phyloP scores from a whole-genome alignment of 768 basidiomycete species.

The button mushroom (Agaricus bisporus) region DNA sequence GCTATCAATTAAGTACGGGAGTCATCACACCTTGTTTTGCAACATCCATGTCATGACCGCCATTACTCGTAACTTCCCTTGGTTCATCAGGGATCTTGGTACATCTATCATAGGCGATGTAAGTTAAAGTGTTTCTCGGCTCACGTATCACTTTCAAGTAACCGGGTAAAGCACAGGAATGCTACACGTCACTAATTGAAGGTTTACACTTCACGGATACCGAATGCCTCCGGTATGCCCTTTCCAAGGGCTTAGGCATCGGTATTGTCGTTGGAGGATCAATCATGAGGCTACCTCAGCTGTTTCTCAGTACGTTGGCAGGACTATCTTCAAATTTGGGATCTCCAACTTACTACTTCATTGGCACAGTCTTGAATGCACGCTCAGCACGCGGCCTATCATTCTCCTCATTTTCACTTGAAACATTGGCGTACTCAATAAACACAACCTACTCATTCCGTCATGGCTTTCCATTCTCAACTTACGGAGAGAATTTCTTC shows the following conservation, averaged over 20 bases:
- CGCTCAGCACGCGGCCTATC: conserved; percentile 84
- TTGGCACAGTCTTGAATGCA: conserved; percentile 52
- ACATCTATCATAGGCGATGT: conserved; percentile 80
- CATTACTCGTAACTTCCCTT: conserved; percentile 81
- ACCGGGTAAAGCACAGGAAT: conserved; percentile 48
- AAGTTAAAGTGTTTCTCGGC: conserved; percentile 14
- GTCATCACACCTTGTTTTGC: background rate
- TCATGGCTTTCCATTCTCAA: conserved; percentile 92
- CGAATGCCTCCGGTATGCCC: conserved; percentile 81
- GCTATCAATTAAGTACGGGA: background rate
- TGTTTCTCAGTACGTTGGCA: conserved; percentile 60
- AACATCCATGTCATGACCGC: conserved; percentile 51
- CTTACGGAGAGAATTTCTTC: conserved; percentile 96
- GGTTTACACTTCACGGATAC: conserved; percentile 74
- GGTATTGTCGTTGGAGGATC: conserved; percentile 89
- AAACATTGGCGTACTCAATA: conserved; percentile 87
- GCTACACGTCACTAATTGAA: conserved; percentile 84
- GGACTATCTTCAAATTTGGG: background rate
- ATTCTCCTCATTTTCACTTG: conserved; percentile 81
- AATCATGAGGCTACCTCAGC: conserved; percentile 93
- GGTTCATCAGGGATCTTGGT: conserved; percentile 77
- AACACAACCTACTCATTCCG: conserved; percentile 81
- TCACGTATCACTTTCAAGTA: background rate
- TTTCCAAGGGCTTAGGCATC: conserved; percentile 88
- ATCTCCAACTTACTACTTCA: background rate